A percentile compares a stretch with the other conserved stretches of the same genome.
Conservation (phyloP, 108 stramenopile species). For the Nannochloropsis oceanica region DNA sequence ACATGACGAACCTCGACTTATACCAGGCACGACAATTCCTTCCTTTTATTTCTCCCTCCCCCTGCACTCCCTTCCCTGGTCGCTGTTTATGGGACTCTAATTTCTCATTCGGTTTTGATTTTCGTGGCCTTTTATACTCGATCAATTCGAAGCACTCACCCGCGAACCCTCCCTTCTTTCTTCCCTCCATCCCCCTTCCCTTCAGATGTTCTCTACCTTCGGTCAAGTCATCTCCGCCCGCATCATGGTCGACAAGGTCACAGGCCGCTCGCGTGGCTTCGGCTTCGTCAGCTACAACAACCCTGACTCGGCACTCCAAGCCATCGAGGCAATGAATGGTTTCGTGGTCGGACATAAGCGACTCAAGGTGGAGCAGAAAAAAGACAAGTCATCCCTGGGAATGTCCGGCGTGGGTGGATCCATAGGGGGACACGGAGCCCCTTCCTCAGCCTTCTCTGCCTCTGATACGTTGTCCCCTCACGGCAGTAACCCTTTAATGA, state of each 20-base stretch:
- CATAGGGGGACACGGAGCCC: neutral
- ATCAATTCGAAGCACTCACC: neutral
- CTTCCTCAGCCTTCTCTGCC: neutral
- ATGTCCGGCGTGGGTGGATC: neutral
- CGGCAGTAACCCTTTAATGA: neutral
- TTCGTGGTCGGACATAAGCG: slow-evolving; percentile 39
- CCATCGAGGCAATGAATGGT: slow-evolving; percentile 85
- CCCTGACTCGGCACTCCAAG: slow-evolving; percentile 67
- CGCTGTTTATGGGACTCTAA: neutral
- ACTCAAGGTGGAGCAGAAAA: slow-evolving; percentile 40
- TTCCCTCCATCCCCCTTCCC: neutral
- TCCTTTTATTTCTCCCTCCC: neutral
- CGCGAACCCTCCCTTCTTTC: neutral
- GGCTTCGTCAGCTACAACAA: slow-evolving; percentile 90
- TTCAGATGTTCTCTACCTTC: slow-evolving; percentile 65
- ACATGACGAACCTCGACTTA: slow-evolving; percentile 76
- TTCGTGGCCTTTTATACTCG: neutral
- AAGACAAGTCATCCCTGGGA: neutral
- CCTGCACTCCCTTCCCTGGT: neutral
- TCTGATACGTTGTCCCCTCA: neutral
- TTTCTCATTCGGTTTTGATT: neutral
- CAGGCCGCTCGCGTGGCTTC: slow-evolving; percentile 81
- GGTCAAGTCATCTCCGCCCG: slow-evolving; percentile 80
- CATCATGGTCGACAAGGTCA: slow-evolving; percentile 88
- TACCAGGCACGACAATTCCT: slow-evolving; percentile 25